phyloP scores from a whole-genome alignment of 768 basidiomycete genomes.

The Vishniacozyma victoriae region DNA sequence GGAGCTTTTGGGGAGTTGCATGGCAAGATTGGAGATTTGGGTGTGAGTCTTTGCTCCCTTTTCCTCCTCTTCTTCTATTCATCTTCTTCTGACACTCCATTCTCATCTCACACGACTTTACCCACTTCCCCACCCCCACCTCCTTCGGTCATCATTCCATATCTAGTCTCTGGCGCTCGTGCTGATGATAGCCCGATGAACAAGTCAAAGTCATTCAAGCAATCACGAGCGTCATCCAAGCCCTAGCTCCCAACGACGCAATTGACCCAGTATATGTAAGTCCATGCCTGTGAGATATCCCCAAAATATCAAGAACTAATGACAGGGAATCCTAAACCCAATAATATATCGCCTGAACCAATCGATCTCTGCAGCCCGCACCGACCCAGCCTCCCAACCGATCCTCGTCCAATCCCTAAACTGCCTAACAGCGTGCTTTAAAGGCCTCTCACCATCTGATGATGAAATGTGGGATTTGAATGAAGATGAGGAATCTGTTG shows the following conservation, averaged over 20 bases:
- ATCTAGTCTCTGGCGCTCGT: too few relatives aligned
- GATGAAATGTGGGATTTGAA: slow-evolving; percentile 58
- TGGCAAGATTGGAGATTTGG: slow-evolving; percentile 65
- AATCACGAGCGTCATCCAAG: slow-evolving; percentile 88
- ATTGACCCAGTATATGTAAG: slow-evolving; percentile 69
- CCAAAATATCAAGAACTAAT: not conserved
- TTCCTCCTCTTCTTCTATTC: not conserved
- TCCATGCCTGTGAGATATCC: slow-evolving; percentile 6
- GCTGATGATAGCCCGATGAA: slow-evolving; percentile 55
- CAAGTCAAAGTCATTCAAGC: slow-evolving; percentile 85
- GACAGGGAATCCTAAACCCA: slow-evolving; percentile 67
- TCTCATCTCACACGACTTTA: not conserved
- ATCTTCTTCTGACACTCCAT: not conserved
- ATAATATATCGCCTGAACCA: slow-evolving; percentile 63
- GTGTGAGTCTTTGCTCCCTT: slow-evolving; percentile 52
- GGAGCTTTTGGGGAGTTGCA: slow-evolving; percentile 77
- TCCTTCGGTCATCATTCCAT: too few relatives aligned
- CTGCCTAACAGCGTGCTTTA: slow-evolving; percentile 75
- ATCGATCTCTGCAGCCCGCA: slow-evolving; percentile 9
- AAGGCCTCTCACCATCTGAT: slow-evolving; percentile 77
- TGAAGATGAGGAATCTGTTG: slow-evolving; percentile 44
- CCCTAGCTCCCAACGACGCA: slow-evolving; percentile 69
- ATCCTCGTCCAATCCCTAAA: slow-evolving; percentile 68
- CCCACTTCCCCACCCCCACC: not conserved
- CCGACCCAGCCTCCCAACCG: slow-evolving; percentile 59